Evolutionary conservation across 805 yeast species (phyloP).

Genomic region (Starmerella sirachaensis): DNA sequence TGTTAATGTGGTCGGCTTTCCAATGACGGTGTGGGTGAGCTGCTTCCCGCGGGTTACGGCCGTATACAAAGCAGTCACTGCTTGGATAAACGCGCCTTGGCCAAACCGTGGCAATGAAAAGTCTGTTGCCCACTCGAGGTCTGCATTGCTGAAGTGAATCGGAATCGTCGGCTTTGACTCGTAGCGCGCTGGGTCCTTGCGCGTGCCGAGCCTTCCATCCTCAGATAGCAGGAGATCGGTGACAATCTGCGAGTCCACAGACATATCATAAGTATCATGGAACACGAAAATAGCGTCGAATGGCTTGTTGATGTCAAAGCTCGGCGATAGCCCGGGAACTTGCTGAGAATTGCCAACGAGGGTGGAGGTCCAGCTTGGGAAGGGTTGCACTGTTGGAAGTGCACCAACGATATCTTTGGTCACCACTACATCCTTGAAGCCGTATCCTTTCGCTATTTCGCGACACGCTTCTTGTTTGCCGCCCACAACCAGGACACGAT

Average conservation of each 20-base stretch:
- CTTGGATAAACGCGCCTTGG: slow-evolving; percentile 88
- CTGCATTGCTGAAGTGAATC: slow-evolving; percentile 81
- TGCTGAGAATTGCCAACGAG: slow-evolving; percentile 42
- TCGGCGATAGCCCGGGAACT: no score
- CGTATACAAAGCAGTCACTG: slow-evolving; percentile 71
- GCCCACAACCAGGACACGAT: slow-evolving; percentile 76
- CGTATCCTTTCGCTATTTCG: slow-evolving; percentile 70
- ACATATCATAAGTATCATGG: slow-evolving; percentile 75
- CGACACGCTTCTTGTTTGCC: slow-evolving; percentile 80
- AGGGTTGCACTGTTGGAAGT: slow-evolving; percentile 79
- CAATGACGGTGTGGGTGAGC: slow-evolving; percentile 68
- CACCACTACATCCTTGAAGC: slow-evolving; percentile 69
- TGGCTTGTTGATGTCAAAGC: slow-evolving; percentile 44
- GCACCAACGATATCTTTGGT: slow-evolving; percentile 75
- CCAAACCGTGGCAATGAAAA: slow-evolving; percentile 74
- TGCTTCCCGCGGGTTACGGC: slow-evolving; percentile 70
- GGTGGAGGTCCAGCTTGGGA: slow-evolving; percentile 64
- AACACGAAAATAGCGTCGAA: slow-evolving; percentile 79
- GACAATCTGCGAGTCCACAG: slow-evolving; percentile 83
- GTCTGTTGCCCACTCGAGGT: slow-evolving; percentile 87
- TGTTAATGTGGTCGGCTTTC: slow-evolving; percentile 83
- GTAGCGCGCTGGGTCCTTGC: slow-evolving; percentile 18
- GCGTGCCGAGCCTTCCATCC: slow-evolving; percentile 76
- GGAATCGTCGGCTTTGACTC: slow-evolving; percentile 64
- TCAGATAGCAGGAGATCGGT: slow-evolving; percentile 66